Percentiles rank a stretch among this genome's conserved stretches.
Evolutionary conservation across 2,329 filamentous ascomycete species (phyloP).

Genomic region (Cryphonectria parasitica): DNA sequence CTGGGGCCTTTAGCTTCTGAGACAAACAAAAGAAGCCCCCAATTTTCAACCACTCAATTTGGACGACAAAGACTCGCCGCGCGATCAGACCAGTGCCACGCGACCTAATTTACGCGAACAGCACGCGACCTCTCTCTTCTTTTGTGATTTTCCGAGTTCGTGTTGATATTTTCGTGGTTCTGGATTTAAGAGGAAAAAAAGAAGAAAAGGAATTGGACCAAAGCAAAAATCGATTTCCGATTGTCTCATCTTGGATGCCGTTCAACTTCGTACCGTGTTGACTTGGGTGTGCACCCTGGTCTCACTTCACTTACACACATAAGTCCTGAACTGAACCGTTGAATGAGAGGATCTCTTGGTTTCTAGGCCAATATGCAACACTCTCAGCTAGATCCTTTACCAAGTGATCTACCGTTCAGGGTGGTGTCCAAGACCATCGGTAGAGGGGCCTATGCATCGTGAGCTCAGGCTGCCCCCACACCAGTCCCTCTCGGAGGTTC

Average conservation of each 20-base stretch:
- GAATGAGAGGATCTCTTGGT: not conserved
- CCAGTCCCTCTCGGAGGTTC: conserved; percentile 23
- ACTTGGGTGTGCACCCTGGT: conserved; percentile 9
- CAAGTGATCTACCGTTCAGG: conserved; percentile 84
- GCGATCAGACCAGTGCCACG: conserved; percentile 8
- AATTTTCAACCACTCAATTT: conserved; percentile 10
- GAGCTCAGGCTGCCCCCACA: conserved; percentile 37
- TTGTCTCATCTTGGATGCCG: conserved; percentile 12
- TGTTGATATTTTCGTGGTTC: not conserved
- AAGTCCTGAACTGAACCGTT: conserved; percentile 3
- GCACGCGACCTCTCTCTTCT: conserved; percentile 20
- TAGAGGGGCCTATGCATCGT: conserved; percentile 97
- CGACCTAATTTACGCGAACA: conserved; percentile 28
- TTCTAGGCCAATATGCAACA: conserved; percentile 56
- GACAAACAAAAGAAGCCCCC: conserved; percentile 25
- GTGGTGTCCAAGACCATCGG: conserved; percentile 97
- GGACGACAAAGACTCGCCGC: conserved; percentile 17
- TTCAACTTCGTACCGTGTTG: not conserved
- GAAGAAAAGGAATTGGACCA: conserved; percentile 8
- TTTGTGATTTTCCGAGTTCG: not conserved
- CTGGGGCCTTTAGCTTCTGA: conserved; percentile 4
- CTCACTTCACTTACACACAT: conserved; percentile 3
- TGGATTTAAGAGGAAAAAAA: not conserved
- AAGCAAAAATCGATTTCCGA: conserved; percentile 3
- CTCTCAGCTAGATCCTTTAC: conserved; percentile 88